A percentile compares a stretch with the other conserved stretches of the same genome.
Conservation (phyloP, 2,329 filamentous ascomycete species). For the Lachnellula hyalina region DNA sequence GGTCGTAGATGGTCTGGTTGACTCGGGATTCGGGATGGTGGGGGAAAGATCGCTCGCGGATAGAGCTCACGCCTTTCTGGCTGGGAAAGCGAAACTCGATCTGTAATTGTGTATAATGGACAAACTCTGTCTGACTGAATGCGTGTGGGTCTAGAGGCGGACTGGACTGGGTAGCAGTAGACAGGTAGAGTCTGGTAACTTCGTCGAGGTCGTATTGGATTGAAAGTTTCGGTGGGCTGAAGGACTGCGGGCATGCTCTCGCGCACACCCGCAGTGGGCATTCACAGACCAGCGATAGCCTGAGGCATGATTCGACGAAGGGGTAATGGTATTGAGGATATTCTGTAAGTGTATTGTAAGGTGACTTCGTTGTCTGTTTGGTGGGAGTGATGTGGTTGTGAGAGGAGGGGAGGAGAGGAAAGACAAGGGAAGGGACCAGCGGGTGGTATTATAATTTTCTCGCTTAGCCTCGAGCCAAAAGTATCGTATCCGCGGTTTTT, state of each 20-base stretch:
- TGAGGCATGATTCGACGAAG: conserved; percentile 71
- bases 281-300: conserved; percentile 90
- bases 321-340: conserved; percentile 29
- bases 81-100: conserved; percentile 26
- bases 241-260: conserved; percentile 67
- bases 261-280: conserved; percentile 67
- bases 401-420: conserved; percentile 13
- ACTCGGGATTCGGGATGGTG: conserved; percentile 9
- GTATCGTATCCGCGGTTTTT: no score
- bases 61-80: conserved; percentile 19
- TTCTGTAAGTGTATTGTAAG: conserved; percentile 35
- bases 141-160: no score
- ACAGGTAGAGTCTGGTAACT: conserved; percentile 53
- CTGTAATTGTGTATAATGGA: conserved; percentile 28
- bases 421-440: neutral
- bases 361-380: conserved; percentile 63
- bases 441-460: conserved; percentile 17
- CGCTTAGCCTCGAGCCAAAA: neutral
- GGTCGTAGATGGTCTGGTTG: neutral
- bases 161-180: conserved; percentile 18
- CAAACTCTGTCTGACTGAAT: conserved; percentile 24
- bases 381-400: conserved; percentile 24
- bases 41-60: conserved; percentile 16
- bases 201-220: conserved; percentile 62
- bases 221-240: conserved; percentile 73